A percentile compares a stretch with the other conserved stretches of the same genome.
These are phyloP conservation scores for Lachnellula occidentalis DNA, from an alignment of 2,329 filamentous ascomycete species.

Conservation along the genomic window DNA sequence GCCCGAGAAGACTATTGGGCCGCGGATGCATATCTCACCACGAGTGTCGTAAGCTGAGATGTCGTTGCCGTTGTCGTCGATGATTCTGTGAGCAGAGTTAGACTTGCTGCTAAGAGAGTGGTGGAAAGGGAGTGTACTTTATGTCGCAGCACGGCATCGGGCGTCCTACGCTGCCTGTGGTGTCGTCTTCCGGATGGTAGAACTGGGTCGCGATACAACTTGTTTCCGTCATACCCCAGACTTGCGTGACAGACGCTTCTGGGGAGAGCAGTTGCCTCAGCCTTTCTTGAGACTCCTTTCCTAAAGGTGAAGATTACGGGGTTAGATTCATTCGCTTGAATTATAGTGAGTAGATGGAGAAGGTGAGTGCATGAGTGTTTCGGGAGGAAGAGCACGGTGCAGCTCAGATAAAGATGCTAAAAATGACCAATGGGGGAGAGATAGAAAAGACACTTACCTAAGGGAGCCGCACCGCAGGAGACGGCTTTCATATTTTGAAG, in stretches of 20 bases:
- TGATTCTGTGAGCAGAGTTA: slow-evolving; percentile 12
- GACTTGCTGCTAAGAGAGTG: not conserved
- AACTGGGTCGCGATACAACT: slow-evolving; percentile 21
- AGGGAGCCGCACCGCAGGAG: slow-evolving; percentile 42
- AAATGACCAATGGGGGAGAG: too few relatives aligned
- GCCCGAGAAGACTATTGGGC: slow-evolving; percentile 67
- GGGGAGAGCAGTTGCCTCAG: slow-evolving; percentile 37
- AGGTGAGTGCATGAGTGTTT: too few relatives aligned
- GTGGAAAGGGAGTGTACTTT: slow-evolving; percentile 17
- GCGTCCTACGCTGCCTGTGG: slow-evolving; percentile 42
- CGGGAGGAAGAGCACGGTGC: too few relatives aligned
- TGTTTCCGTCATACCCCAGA: slow-evolving; percentile 51
- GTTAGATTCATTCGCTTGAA: too few relatives aligned
- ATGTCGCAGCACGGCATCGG: slow-evolving; percentile 35
- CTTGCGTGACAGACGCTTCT: slow-evolving; percentile 39
- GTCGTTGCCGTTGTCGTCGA: slow-evolving; percentile 24
- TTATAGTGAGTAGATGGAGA: too few relatives aligned
- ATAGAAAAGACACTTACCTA: too few relatives aligned
- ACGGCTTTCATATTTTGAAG: slow-evolving; percentile 52
- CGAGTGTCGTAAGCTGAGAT: slow-evolving; percentile 27
- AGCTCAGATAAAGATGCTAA: too few relatives aligned
- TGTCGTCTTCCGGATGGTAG: slow-evolving; percentile 45
- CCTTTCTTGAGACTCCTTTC: slow-evolving; percentile 35
- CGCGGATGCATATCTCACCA: slow-evolving; percentile 58
- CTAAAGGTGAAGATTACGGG: slow-evolving; percentile 30